Evolutionary conservation across 345 rosid genomes (phyloP).

Genomic region (Mercurialis annua): DNA sequence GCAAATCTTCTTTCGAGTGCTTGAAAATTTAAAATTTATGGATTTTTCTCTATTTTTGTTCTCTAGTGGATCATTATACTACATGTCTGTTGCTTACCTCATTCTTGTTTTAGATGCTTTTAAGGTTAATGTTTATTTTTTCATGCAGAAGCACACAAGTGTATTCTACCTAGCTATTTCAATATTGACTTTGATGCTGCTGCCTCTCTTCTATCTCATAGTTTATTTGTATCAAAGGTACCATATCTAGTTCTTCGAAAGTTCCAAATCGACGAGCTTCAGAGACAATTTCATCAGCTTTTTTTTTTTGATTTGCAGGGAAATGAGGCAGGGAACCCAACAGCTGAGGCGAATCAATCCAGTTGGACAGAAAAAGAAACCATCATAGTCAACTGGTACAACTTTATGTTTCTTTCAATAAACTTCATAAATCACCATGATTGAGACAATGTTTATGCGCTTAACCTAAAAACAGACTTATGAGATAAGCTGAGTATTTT

Average conservation of each 20-base stretch:
- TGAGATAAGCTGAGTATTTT: background rate
- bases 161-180: conserved; percentile 71
- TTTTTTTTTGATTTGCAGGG: conserved; percentile 40
- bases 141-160: conserved; percentile 62
- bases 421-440: background rate
- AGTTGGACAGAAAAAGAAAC: conserved; percentile 55
- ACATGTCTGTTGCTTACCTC: conserved; percentile 2
- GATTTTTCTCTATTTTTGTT: background rate
- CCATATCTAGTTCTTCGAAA: background rate
- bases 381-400: conserved; percentile 23
- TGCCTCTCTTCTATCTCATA: conserved; percentile 76
- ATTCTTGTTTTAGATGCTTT: conserved; percentile 1
- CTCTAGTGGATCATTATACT: background rate
- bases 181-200: conserved; percentile 79
- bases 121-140: conserved; percentile 2
- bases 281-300: conserved; percentile 13
- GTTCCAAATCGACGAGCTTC: conserved; percentile 10
- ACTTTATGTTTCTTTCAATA: background rate
- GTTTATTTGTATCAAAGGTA: conserved; percentile 81
- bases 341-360: conserved; percentile 63
- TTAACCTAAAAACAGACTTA: background rate
- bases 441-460: background rate
- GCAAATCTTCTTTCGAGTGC: background rate
- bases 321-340: conserved; percentile 70
- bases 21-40: background rate